phyloP scores from a whole-genome alignment of 1,284 basidiomycete species.

The Garcileccinum viscosum region DNA sequence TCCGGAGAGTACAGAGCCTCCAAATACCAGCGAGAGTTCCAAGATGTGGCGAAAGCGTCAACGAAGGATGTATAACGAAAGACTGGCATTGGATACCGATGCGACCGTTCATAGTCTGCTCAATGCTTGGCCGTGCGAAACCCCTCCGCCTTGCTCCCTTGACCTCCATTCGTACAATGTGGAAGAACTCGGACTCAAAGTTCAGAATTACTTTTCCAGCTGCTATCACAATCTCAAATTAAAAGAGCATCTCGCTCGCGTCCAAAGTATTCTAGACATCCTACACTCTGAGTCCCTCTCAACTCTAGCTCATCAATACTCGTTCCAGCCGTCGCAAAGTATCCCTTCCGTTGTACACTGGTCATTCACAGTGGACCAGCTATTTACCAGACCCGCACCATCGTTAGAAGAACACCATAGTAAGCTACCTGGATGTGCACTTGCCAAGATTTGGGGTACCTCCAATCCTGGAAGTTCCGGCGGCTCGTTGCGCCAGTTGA shows the following conservation, averaged over 20 bases:
- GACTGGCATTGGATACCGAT: not conserved
- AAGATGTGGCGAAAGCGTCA: constrained; percentile 1
- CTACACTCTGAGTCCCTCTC: not conserved
- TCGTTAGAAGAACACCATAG: not conserved
- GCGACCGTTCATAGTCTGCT: not conserved
- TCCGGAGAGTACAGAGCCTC: constrained; percentile 9
- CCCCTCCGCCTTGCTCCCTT: constrained; percentile 3
- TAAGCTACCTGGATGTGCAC: not conserved
- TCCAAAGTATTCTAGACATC: constrained; percentile 19
- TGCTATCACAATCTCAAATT: constrained; percentile 24
- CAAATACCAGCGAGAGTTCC: not conserved
- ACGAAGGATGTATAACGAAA: constrained; percentile 6
- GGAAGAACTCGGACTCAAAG: not conserved
- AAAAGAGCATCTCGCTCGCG: constrained; percentile 16
- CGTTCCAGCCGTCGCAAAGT: constrained; percentile 15
- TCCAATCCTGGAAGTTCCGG: not conserved
- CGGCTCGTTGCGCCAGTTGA: constrained; percentile 10
- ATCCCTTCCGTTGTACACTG: not conserved
- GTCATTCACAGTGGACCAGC: constrained; percentile 1
- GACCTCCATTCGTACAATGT: constrained; percentile 3
- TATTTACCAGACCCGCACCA: constrained; percentile 17
- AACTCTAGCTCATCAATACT: constrained; percentile 2
- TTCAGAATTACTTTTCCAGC: constrained; percentile 10
- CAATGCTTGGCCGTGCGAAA: constrained; percentile 20
- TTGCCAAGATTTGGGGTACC: not conserved